Conservation (phyloP, 164 flowering plant species). For the Vitis cinerea region DNA sequence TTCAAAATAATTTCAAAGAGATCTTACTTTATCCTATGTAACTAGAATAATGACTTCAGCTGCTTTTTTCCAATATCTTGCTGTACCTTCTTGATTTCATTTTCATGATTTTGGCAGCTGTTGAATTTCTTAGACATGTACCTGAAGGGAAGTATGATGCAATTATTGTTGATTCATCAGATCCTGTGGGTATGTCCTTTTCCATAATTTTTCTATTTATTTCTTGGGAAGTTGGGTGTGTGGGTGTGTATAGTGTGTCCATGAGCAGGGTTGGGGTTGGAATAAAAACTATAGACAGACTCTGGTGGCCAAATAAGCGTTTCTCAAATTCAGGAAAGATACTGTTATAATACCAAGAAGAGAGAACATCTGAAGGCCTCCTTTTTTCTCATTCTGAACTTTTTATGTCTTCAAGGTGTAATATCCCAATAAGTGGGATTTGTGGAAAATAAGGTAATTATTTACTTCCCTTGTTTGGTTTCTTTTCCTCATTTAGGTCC, state of each 20-base stretch:
- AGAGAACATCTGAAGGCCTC: too few relatives aligned
- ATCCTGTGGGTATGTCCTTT: conserved; percentile 84
- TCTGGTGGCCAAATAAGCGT: too few relatives aligned
- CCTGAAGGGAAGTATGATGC: conserved; percentile 90
- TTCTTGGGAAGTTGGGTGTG: too few relatives aligned
- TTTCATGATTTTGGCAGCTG: conserved; percentile 51
- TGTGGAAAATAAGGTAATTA: neutral
- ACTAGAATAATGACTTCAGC: neutral
- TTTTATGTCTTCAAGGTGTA: too few relatives aligned
- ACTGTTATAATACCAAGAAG: too few relatives aligned
- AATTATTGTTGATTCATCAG: conserved; percentile 95
- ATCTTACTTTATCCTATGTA: neutral
- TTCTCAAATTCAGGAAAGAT: too few relatives aligned
- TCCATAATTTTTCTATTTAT: neutral
- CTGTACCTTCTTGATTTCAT: conserved; percentile 8
- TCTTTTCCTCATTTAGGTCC: conserved; percentile 62
- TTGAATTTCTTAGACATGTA: conserved; percentile 58
- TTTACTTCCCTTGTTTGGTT: neutral
- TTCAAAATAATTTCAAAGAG: too few relatives aligned
- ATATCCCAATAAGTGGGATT: too few relatives aligned
- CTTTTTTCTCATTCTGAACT: too few relatives aligned
- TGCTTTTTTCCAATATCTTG: neutral
- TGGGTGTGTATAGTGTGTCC: neutral
- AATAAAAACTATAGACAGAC: too few relatives aligned
- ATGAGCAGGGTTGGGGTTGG: too few relatives aligned